Conservation (phyloP, 306 rosid genomes). For the Pyrus bretschneideri region DNA sequence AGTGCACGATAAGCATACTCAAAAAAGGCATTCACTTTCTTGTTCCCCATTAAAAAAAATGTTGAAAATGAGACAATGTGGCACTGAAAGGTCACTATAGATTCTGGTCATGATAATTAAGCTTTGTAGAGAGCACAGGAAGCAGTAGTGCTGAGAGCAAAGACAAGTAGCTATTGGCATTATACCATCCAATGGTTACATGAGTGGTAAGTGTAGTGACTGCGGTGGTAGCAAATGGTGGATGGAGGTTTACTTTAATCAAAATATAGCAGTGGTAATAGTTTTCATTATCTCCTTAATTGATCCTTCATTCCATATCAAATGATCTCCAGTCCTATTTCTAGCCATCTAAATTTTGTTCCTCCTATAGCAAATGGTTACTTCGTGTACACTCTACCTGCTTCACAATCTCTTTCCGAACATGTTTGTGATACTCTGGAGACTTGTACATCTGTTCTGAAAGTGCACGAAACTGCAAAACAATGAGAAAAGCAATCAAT, state of each 20-base stretch:
- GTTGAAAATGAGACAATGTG: neutral
- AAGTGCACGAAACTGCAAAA: conserved; percentile 75
- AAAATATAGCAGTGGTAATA: neutral
- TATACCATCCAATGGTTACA: neutral
- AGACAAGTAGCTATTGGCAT: neutral
- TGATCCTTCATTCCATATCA: neutral
- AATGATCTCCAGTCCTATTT: neutral
- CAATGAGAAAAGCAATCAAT: conserved; percentile 15
- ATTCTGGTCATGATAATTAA: neutral
- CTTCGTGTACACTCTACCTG: conserved; percentile 37
- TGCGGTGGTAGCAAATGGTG: neutral
- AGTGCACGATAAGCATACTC: conserved; percentile 30
- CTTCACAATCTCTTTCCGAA: conserved; percentile 68
- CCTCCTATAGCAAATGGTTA: neutral
- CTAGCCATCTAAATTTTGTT: neutral
- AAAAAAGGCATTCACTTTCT: conserved; percentile 4
- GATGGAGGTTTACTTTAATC: neutral
- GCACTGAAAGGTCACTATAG: neutral
- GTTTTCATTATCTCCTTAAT: neutral
- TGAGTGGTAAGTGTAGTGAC: neutral
- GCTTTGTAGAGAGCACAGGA: neutral
- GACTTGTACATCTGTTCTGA: conserved; percentile 77
- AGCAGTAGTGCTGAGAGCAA: neutral
- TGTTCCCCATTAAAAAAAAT: neutral
- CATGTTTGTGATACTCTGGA: conserved; percentile 75